phyloP scores from a whole-genome alignment of 2,329 filamentous ascomycete genomes.

The Aspergillus sp. region DNA sequence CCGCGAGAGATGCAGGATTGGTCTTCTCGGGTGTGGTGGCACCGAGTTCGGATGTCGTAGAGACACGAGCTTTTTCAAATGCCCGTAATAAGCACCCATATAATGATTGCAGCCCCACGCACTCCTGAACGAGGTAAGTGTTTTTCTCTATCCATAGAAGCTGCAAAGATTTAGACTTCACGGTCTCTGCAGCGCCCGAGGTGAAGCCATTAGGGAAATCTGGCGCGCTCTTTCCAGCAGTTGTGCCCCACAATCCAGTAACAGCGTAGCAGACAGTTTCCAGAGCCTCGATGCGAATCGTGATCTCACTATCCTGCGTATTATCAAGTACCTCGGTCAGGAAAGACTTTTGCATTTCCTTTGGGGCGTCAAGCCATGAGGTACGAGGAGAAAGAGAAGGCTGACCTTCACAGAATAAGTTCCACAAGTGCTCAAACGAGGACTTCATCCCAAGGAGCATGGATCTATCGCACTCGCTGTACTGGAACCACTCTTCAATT shows the following conservation, averaged over 20 bases:
- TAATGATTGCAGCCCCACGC: conserved; percentile 40
- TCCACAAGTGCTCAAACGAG: conserved; percentile 79
- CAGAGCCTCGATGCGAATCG: conserved; percentile 50
- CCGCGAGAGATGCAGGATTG: conserved; percentile 39
- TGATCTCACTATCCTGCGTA: conserved; percentile 45
- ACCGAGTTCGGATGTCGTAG: conserved; percentile 29
- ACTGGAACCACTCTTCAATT: conserved; percentile 96
- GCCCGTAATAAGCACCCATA: conserved; percentile 43
- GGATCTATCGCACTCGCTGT: conserved; percentile 82
- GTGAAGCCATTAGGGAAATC: conserved; percentile 39
- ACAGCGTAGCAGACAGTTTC: conserved; percentile 58
- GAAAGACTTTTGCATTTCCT: conserved; percentile 53
- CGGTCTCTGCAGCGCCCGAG: conserved; percentile 45
- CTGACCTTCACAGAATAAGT: conserved; percentile 52
- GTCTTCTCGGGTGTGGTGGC: conserved; percentile 37
- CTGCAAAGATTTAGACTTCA: conserved; percentile 54
- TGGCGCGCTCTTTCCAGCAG: conserved; percentile 55
- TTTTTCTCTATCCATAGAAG: conserved; percentile 53
- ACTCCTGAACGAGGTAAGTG: conserved; percentile 43
- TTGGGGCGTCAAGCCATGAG: conserved; percentile 70
- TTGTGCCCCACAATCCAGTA: conserved; percentile 72
- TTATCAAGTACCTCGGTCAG: conserved; percentile 42
- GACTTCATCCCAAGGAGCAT: conserved; percentile 75
- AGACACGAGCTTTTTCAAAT: conserved; percentile 43
- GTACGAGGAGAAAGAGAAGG: conserved; percentile 42